Conservation (phyloP, 352 stramenopile species). For the Pythium angustatum region DNA sequence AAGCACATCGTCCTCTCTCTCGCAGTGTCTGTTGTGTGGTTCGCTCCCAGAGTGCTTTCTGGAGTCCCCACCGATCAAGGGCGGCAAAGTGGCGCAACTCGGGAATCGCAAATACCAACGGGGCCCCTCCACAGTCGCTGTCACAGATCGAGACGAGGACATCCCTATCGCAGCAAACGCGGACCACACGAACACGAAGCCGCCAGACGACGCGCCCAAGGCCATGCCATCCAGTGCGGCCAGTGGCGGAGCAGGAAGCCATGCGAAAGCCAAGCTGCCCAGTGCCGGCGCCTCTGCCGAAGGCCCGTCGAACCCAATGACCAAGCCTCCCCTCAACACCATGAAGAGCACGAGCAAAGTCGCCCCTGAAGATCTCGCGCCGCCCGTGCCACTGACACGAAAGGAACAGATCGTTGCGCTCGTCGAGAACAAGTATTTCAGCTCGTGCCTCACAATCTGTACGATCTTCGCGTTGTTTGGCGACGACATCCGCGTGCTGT, state of each 20-base stretch:
- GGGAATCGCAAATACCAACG: conserved; percentile 35
- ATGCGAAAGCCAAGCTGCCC: conserved; percentile 21
- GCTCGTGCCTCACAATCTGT: conserved; percentile 60
- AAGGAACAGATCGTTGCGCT: conserved; percentile 49
- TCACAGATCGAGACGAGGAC: conserved; percentile 33
- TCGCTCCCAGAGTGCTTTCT: conserved; percentile 30
- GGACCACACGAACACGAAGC: conserved; percentile 6
- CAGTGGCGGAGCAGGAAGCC: conserved; percentile 11
- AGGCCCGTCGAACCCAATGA: conserved; percentile 26
- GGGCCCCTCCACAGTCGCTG: conserved; percentile 32
- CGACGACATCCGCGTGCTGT: conserved; percentile 81
- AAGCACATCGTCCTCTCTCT: background rate
- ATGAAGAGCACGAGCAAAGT: conserved; percentile 69
- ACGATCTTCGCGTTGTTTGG: conserved; percentile 89
- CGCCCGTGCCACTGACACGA: conserved; percentile 35
- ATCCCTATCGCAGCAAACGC: conserved; percentile 17
- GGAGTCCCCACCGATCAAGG: conserved; percentile 27
- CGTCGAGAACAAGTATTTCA: conserved; percentile 77
- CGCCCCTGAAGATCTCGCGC: conserved; percentile 50
- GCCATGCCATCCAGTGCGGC: conserved; percentile 35
- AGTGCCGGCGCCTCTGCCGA: conserved; percentile 14
- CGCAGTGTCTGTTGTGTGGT: conserved; percentile 18
- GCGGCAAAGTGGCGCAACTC: conserved; percentile 31
- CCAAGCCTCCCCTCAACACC: conserved; percentile 22
- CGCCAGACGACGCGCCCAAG: conserved; percentile 18